Evolutionary conservation across 2,329 filamentous ascomycete genomes (phyloP), one percentile per base, ranked within the genome.

Genomic region (Aspergillus brasiliensis): DNA sequence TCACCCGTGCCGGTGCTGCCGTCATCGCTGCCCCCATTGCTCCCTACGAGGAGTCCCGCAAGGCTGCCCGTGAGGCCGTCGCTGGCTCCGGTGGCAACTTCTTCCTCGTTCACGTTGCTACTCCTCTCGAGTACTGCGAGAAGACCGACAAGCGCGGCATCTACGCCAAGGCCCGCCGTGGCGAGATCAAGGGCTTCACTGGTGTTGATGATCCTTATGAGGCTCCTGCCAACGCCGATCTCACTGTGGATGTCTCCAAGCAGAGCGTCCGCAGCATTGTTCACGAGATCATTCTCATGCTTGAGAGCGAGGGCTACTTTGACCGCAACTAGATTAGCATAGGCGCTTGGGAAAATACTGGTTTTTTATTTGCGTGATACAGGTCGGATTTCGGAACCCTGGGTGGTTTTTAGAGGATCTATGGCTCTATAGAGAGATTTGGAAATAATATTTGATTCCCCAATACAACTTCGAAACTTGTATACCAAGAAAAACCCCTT

Each of bases 151-250:
- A 92, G 83, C 86, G 90, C 62, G 95, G 95, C 61, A 88, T 97
- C 73, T 99, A 98, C 80, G 85, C 85, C 67, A 86, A 87, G 75
- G 95, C 95, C 42, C 86, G 95, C 64, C 85, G 83, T 19, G 95
- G 95, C 60, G 91, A 97, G 82, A 96, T 99, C 80, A 95, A 93
- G 87, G 93, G 93, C 65, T 99, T 99, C 85, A 99, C 95, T 7
- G 95, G 95, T 71, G 92, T 99, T 59, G 94, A 98, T 75, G 94
- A 98, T 81, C 93, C 95, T 51, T 99, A 99, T 75, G 95, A 99
- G 87, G 75, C 78, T 21, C 95, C 95, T 8, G 71, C 80, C 67
- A 92, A 94, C 80, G 86, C 93, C 31, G 88, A 98, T 75, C 83
- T 99, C 66, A 86, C 87, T 5, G 94, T 98, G 40, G 90, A 98